Base-by-base conservation (phyloP, 441 rosid species). In the Arabidopsis hybrid region DNA sequence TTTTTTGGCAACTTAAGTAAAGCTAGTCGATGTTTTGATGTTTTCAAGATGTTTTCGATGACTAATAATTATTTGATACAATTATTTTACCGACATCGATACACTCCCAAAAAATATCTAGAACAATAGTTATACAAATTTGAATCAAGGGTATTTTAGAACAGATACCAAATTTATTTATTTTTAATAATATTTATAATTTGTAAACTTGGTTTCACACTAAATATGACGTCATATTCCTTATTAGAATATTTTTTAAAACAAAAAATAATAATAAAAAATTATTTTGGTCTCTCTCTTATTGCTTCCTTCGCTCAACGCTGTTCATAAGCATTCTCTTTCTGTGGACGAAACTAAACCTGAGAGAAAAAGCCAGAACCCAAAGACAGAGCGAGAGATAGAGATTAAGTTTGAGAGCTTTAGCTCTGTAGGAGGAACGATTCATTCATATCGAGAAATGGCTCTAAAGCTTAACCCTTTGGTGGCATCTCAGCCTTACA, bases 381-480 rank as follows among this genome's bases (percentile, higher is more conserved):
- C 31, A 8, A 66, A 14, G 71, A 64, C 12, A 52, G 13, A 69
- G 67, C 32, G 72, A 17, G 26, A 53, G 34, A 67, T 35, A 11
- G 1, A 46, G 64, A 35, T 8, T 8, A 6, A 53, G 52, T 10
- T 16, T 45, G 10, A 52, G 39, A 51, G 35, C 69, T 34, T 68
- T 45, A 60, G 57, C 51, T 35, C 4, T 3, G 3, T 17, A 45
- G 8, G 21, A 59, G 42, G 4, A 1, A 18, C 17, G 49, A 21
- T 4, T 8, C 36, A n/a, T 62, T 16, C 47, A 5, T 18, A 17
- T 60, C 46, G 11, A n/a, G 7, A 31, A 75, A 93, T 93, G 98
- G 93, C 97, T 79, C 80, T 91, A 72, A 91, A 86, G 81, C 81
- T 88, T 70, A 88, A 83, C 66, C 83, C 85, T 31, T 79, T 83